Evolutionary conservation across 139 green algal genomes (phyloP).

Genomic region (Nannochloris sp.): DNA sequence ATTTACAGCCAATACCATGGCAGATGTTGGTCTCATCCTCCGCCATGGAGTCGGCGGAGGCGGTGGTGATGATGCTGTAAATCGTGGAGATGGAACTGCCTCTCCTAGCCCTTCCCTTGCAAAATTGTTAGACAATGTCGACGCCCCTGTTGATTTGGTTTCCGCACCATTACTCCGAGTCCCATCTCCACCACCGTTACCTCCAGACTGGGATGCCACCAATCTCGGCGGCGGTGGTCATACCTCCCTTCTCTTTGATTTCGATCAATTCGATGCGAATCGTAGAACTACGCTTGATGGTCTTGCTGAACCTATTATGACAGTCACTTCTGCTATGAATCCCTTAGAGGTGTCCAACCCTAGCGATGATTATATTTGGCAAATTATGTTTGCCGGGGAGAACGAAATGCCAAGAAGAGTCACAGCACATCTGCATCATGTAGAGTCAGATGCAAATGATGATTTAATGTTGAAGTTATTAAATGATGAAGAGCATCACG

Average conservation of each 20-base stretch:
- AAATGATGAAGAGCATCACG: slow-evolving; percentile 5
- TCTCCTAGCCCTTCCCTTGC: slow-evolving; percentile 6
- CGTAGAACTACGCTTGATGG: neutral
- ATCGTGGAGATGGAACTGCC: neutral
- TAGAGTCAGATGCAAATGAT: too few species aligned
- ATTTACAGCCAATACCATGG: slow-evolving; percentile 1
- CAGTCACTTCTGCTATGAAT: slow-evolving; percentile 25
- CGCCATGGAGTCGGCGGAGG: slow-evolving; percentile 1
- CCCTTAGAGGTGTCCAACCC: slow-evolving; percentile 25
- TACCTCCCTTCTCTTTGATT: slow-evolving; percentile 26
- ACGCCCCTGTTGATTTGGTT: neutral
- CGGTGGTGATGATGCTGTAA: too few species aligned
- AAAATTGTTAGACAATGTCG: neutral
- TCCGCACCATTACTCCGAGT: slow-evolving; percentile 3
- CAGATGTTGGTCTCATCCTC: neutral
- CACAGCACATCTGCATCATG: slow-evolving; percentile 12
- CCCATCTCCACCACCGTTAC: slow-evolving; percentile 29
- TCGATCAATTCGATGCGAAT: slow-evolving; percentile 30
- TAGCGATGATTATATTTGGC: slow-evolving; percentile 34
- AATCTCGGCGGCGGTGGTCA: neutral
- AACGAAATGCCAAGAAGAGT: slow-evolving; percentile 36
- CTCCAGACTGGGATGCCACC: slow-evolving; percentile 20
- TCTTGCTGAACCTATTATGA: slow-evolving; percentile 19
- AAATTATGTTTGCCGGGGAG: slow-evolving; percentile 39
- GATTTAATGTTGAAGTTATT: neutral